Conservation (phyloP, 2,329 filamentous ascomycete species). For the Colletotrichum graminicola region DNA sequence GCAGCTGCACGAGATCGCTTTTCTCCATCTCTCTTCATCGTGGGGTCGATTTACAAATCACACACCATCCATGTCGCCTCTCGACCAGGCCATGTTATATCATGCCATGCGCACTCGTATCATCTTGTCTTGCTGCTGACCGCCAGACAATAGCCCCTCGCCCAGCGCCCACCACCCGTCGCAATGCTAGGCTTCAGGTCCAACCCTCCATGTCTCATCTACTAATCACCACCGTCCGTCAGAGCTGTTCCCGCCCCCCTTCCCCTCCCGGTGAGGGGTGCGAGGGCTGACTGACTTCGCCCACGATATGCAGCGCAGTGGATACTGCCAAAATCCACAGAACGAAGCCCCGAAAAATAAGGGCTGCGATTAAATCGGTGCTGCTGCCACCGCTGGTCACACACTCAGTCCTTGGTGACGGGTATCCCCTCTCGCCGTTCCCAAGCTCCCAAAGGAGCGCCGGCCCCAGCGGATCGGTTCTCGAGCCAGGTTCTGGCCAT, state of each 20-base stretch:
- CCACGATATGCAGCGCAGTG: conserved; percentile 24
- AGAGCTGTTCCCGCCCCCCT: background rate
- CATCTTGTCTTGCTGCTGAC: conserved; percentile 13
- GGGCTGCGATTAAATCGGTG: conserved; percentile 9
- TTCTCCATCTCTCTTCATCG: conserved; percentile 9
- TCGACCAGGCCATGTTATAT: background rate
- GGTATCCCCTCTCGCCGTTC: background rate
- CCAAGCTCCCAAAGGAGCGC: conserved; percentile 6
- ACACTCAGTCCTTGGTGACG: conserved; percentile 20
- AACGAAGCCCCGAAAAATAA: conserved; percentile 22
- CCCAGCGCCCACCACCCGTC: conserved; percentile 14
- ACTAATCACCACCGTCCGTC: background rate
- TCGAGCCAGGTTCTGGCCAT: conserved; percentile 30
- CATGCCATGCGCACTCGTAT: conserved; percentile 1
- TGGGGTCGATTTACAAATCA: conserved; percentile 16
- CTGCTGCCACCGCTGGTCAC: conserved; percentile 33
- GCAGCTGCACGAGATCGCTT: conserved; percentile 20
- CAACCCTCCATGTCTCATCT: conserved; percentile 19
- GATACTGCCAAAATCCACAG: conserved; percentile 10
- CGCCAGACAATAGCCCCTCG: conserved; percentile 15
- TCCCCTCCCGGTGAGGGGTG: background rate
- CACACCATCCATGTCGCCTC: background rate
- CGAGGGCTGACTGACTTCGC: background rate
- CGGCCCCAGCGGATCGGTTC: conserved; percentile 38
- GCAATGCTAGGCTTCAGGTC: conserved; percentile 16